Evolutionary conservation across 495 filamentous ascomycete species (phyloP).

Genomic region (Tuber aestivum): DNA sequence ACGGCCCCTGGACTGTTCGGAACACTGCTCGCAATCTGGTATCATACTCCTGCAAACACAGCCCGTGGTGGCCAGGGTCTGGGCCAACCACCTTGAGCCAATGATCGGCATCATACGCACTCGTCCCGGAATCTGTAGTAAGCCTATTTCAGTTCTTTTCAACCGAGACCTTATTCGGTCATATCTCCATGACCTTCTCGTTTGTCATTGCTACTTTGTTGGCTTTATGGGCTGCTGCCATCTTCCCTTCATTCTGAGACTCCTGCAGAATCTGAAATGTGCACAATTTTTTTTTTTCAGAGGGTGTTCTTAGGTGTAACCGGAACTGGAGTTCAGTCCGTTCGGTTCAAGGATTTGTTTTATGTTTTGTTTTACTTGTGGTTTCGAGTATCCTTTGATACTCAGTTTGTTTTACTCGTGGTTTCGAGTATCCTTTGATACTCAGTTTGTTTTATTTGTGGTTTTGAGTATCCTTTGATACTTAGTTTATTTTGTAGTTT

Average conservation of each 20-base stretch:
- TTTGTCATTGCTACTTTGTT: constrained; percentile 39
- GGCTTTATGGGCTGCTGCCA: constrained; percentile 29
- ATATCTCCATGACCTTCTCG: constrained; percentile 43
- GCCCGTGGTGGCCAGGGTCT: constrained; percentile 54
- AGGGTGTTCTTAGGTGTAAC: too few species aligned
- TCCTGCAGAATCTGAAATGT: constrained; percentile 37
- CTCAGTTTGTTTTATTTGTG: too few species aligned
- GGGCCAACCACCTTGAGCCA: constrained; percentile 64
- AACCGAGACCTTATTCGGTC: constrained; percentile 30
- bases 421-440: too few species aligned
- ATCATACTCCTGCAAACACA: constrained; percentile 79
- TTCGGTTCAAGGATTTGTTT: too few species aligned
- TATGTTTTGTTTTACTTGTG: too few species aligned
- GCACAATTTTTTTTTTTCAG: too few species aligned
- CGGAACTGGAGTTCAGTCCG: too few species aligned
- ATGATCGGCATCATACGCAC: constrained; percentile 66
- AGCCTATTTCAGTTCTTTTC: constrained; percentile 44
- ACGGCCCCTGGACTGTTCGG: too few species aligned
- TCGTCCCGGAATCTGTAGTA: constrained; percentile 74
- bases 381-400: too few species aligned
- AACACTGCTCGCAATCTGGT: constrained; percentile 63
- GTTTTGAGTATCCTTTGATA: too few species aligned
- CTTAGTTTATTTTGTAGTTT: too few species aligned
- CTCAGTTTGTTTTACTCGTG: too few species aligned
- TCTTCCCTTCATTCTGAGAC: constrained; percentile 31